Conservation (phyloP, 345 rosid species). For the Eucalyptus victrix region DNA sequence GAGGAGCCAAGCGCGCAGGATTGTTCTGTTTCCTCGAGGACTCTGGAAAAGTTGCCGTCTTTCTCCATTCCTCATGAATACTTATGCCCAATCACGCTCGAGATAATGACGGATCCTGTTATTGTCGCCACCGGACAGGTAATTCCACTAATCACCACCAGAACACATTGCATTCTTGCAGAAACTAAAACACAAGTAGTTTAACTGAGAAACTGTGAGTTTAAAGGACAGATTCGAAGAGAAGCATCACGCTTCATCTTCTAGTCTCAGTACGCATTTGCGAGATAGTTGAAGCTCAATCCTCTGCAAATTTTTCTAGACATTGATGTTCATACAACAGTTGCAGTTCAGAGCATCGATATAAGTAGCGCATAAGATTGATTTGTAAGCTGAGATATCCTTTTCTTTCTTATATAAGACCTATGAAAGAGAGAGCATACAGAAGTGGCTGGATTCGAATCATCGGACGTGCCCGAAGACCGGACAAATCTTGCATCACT, state of each 20-base stretch:
- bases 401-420: conserved; percentile 14
- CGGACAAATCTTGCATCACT: conserved; percentile 30
- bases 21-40: conserved; percentile 13
- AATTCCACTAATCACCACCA: background rate
- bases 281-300: background rate
- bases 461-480: conserved; percentile 59
- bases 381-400: background rate
- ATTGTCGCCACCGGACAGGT: conserved; percentile 70
- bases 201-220: background rate
- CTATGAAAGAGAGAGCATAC: conserved; percentile 48
- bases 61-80: conserved; percentile 45
- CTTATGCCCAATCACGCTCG: conserved; percentile 45
- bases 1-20: conserved; percentile 18
- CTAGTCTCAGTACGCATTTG: background rate
- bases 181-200: background rate
- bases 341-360: background rate
- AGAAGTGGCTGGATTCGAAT: conserved; percentile 42
- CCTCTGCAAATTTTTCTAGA: background rate
- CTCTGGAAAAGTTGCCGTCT: conserved; percentile 23
- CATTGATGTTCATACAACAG: background rate
- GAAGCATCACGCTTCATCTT: background rate
- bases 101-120: conserved; percentile 59
- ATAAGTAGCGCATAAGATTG: background rate
- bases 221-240: background rate
- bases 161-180: background rate